phyloP scores from a whole-genome alignment of 257 asterid species.

The Solanum raphanifolium region DNA sequence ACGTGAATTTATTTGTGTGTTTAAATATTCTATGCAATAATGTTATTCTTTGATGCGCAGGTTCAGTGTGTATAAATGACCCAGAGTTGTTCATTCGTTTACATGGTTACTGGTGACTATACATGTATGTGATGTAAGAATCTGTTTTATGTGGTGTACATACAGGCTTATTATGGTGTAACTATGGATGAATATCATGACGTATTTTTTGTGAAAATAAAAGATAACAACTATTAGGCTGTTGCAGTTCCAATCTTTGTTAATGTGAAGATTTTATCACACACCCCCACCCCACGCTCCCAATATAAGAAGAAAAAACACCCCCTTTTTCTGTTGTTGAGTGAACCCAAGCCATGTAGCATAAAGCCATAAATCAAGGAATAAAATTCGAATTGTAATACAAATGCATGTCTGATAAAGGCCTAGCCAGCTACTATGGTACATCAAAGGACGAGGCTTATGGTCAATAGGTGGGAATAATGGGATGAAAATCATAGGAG shows the following conservation, averaged over 20 bases:
- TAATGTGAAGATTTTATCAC: background rate
- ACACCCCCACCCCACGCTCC: background rate
- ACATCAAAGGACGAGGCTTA: background rate
- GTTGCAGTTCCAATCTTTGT: background rate
- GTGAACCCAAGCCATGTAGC: background rate
- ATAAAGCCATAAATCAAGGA: background rate
- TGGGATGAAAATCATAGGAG: background rate
- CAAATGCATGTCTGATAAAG: background rate
- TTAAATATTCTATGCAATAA: background rate
- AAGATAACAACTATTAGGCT: background rate
- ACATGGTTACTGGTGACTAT: background rate
- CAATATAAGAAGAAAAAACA: background rate
- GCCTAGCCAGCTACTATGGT: background rate
- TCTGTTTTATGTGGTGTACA: background rate
- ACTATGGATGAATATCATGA: background rate
- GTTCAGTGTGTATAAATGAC: background rate
- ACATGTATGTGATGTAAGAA: background rate
- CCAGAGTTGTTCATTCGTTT: background rate
- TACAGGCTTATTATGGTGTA: background rate
- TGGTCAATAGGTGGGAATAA: background rate
- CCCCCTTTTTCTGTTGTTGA: background rate
- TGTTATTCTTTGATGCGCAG: background rate
- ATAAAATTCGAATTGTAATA: background rate
- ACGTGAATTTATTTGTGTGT: background rate
- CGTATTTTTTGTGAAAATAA: background rate